Percentiles rank a stretch among this genome's conserved stretches.
These are phyloP conservation scores for Aaosphaeria pasadenensis DNA, from an alignment of 2,329 filamentous ascomycete genomes.

Conservation along the genomic window DNA sequence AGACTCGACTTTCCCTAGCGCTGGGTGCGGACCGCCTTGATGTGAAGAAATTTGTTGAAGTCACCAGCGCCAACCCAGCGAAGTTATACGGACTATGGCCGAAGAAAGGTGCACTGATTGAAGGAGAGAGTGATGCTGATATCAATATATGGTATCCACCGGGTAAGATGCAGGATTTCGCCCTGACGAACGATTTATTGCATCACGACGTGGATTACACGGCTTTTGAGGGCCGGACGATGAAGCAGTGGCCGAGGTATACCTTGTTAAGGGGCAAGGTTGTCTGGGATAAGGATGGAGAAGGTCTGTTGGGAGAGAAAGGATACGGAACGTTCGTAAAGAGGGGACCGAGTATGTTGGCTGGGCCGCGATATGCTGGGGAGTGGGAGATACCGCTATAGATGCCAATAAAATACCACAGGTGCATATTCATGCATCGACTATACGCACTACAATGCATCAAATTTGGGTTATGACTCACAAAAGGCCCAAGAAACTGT, in stretches of 20 bases:
- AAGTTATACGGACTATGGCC: slow-evolving; percentile 57
- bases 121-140: slow-evolving; percentile 55
- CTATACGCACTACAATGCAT: too few species aligned
- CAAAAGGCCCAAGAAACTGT: too few species aligned
- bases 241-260: slow-evolving; percentile 61
- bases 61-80: slow-evolving; percentile 55
- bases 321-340: slow-evolving; percentile 51
- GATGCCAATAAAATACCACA: background rate
- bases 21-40: slow-evolving; percentile 40
- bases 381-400: slow-evolving; percentile 16
- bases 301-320: slow-evolving; percentile 48
- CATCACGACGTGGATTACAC: slow-evolving; percentile 64
- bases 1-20: slow-evolving; percentile 53
- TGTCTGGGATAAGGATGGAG: slow-evolving; percentile 56
- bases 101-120: slow-evolving; percentile 49
- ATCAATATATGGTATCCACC: slow-evolving; percentile 57
- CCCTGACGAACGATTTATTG: slow-evolving; percentile 52
- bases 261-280: slow-evolving; percentile 58
- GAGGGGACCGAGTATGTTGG: slow-evolving; percentile 39
- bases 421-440: too few species aligned
- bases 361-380: slow-evolving; percentile 19
- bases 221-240: slow-evolving; percentile 56
- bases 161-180: slow-evolving; percentile 39
- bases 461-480: too few species aligned
- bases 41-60: slow-evolving; percentile 52